phyloP scores from a whole-genome alignment of 306 rosid species.

The Erythrophleum fordii region DNA sequence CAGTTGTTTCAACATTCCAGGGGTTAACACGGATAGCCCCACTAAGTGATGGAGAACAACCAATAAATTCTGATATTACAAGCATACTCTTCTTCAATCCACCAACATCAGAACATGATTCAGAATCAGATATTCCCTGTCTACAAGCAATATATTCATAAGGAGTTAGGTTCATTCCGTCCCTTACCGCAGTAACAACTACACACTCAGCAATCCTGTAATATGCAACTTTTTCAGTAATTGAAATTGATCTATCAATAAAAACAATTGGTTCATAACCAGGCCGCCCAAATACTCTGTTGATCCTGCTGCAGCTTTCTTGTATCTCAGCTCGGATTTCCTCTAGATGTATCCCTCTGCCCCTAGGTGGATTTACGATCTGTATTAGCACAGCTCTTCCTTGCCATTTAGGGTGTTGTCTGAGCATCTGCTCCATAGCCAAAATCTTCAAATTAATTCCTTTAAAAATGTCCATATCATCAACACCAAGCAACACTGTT shows the following conservation, averaged over 20 bases:
- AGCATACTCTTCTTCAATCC: constrained; percentile 77
- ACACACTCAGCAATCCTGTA: constrained; percentile 86
- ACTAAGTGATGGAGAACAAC: constrained; percentile 86
- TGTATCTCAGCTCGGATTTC: constrained; percentile 61
- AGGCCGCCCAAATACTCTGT: constrained; percentile 63
- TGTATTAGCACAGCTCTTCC: constrained; percentile 81
- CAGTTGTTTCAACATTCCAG: constrained; percentile 80
- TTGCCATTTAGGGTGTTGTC: constrained; percentile 69
- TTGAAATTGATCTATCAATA: constrained; percentile 61
- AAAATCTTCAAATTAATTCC: constrained; percentile 80
- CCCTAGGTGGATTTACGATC: constrained; percentile 81
- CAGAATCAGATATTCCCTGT: constrained; percentile 64
- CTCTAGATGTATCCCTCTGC: constrained; percentile 68
- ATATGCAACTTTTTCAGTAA: constrained; percentile 68
- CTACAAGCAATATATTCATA: constrained; percentile 84
- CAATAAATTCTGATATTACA: constrained; percentile 85
- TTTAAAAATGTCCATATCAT: constrained; percentile 80
- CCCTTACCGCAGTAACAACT: constrained; percentile 84
- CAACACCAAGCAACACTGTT: constrained; percentile 74
- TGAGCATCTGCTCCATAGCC: constrained; percentile 86
- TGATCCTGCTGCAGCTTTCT: constrained; percentile 65
- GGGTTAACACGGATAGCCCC: constrained; percentile 86
- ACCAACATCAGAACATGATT: constrained; percentile 48
- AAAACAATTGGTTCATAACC: constrained; percentile 70
- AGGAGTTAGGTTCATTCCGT: constrained; percentile 87